Base-by-base conservation (phyloP, 202 grass and related monocot species). In the Brachypodium distachyon region DNA sequence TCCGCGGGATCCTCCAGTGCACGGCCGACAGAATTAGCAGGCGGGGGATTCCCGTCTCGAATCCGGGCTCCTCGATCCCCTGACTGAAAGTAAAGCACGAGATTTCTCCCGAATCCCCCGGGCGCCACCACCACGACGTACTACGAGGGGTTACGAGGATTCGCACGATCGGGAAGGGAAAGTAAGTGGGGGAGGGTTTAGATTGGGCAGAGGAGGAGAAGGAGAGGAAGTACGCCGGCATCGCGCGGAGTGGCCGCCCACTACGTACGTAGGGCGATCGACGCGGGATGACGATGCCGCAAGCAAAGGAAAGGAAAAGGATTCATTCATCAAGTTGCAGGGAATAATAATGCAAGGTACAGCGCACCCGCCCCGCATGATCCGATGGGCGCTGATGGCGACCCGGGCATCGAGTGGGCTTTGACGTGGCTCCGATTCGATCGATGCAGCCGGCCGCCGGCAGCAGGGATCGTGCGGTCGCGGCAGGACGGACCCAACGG, bases 111-210 rank as follows among this genome's bases (percentile, higher is more conserved):
- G n/a, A n/a, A n/a, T n/a, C n/a, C n/a, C n/a, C n/a, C n/a, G n/a
- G n/a, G n/a, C n/a, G n/a, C n/a, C n/a, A n/a, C n/a, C n/a, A n/a
- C n/a, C n/a, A n/a, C n/a, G n/a, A n/a, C n/a, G n/a, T n/a, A n/a
- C n/a, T n/a, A n/a, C n/a, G n/a, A n/a, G n/a, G n/a, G n/a, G 49
- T 40, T 63, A 38, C 41, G 81, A 49, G 62, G 62, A 69, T 46
- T 62, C 52, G 32, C 55, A n/a, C 13, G 16, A 71, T 61, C 31
- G 4, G 4, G 2, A 26, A 47, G 49, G 39, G 16, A 41, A 41
- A 18, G 3, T 3, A 2, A 28, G 29, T 5, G 4, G 18, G 16
- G 28, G 23, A 51, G 67, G 34, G 34, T 34, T 2, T 1, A 6
- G 7, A 31, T 58, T 31, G 27, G 55, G 26, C 41, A 14, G 36